Percentiles rank a stretch among this genome's conserved stretches.
These are phyloP conservation scores for Drechslera avenae DNA, from an alignment of 2,329 filamentous ascomycete species.

Conservation along the genomic window DNA sequence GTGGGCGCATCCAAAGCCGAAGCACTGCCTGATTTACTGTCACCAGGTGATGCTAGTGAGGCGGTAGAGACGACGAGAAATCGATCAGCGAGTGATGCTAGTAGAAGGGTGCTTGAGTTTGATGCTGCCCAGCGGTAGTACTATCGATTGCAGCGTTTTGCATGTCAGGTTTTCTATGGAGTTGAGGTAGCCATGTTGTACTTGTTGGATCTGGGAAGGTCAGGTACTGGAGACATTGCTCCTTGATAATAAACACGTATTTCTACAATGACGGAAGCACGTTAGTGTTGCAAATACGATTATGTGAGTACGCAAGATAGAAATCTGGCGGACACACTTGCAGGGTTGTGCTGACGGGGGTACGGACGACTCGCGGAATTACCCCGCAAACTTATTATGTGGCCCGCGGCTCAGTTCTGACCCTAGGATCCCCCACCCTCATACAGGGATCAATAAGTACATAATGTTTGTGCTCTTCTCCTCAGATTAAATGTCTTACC, in stretches of 20 bases:
- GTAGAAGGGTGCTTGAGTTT: constrained; percentile 47
- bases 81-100: constrained; percentile 43
- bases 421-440: constrained; percentile 5
- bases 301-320: no score
- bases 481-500: constrained; percentile 17
- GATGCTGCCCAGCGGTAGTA: constrained; percentile 9
- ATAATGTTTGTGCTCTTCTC: background rate
- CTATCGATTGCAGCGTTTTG: background rate
- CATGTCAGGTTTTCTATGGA: background rate
- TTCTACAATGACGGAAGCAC: no score
- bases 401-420: constrained; percentile 17
- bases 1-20: constrained; percentile 41
- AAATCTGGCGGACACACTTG: no score
- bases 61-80: constrained; percentile 38
- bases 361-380: constrained; percentile 3
- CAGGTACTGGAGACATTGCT: no score
- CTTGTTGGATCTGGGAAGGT: no score
- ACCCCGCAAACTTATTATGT: constrained; percentile 12
- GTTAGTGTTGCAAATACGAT: no score
- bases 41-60: constrained; percentile 24
- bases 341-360: no score
- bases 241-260: no score
- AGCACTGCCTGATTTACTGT: constrained; percentile 21
- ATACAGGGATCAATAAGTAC: background rate
- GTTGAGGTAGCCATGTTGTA: background rate